Evolutionary conservation across 192 early-diverging fungal species (phyloP), one percentile per base, ranked within the genome.

Genomic region (Backusella mclennaniae): DNA sequence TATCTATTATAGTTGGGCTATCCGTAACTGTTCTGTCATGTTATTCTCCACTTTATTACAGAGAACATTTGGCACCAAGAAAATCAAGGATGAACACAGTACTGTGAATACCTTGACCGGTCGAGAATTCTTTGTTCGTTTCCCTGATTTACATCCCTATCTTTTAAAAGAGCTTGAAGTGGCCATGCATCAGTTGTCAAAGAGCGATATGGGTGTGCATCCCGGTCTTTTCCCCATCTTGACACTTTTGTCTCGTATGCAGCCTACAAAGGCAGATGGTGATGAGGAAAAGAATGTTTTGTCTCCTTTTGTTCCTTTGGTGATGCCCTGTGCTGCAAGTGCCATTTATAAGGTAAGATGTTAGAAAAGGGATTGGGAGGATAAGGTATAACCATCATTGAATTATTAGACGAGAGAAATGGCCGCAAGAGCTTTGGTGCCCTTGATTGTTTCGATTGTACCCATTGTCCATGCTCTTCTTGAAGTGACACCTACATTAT

Each of bases 21-120:
- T 99, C 44, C 89, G 97, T 49, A 99, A 99, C 82, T 96, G 95
- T 66, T 93, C 95, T 38, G 92, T 95, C 2, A 95, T 99, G 91
- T 79, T 99, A 71, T 99, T 95, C 79, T 92, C 95, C 8, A 90
- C 96, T 0, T 76, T 97, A 42, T 80, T 97, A 14, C 92, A 92
- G 26, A 90, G 95, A 67, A 90, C 92, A 7, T 91, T 99, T 84
- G 97, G 97, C 7, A 89, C 88, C 53, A 97, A 93, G 79, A 91
- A 91, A 69, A 86, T 85, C 4, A 88, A 86, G n/a, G 91, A 94
- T 63, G 90, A 96, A 71, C 86, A 90, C 36, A 84, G 90, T 73
- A 86, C 85, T 3, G 83, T 92, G 53, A 93, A 96, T 49, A 89
- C 91, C 21, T 89, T 97, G 29, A 95, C 95, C 3, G 92, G 91